Evolutionary conservation across 768 basidiomycete genomes (phyloP).

Genomic region (Nidularia pulvinata): DNA sequence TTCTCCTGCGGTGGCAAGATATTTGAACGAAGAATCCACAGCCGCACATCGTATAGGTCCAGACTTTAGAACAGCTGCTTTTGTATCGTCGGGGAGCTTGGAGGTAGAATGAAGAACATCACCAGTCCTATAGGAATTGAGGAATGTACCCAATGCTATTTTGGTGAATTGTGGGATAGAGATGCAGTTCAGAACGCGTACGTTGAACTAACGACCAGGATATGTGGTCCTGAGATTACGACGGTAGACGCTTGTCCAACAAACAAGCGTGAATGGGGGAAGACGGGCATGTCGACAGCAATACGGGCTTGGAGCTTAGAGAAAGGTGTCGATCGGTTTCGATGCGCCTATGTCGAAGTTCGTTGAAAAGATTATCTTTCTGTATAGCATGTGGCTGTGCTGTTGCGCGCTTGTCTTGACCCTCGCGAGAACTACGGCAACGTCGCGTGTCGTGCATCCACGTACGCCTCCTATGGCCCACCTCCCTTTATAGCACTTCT

Average conservation of each 20-base stretch:
- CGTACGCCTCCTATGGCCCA: background rate
- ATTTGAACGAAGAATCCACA: conserved; percentile 36
- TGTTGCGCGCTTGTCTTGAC: background rate
- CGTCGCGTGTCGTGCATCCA: background rate
- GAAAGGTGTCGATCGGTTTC: no score
- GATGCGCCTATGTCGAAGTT: no score
- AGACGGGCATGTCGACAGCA: conserved; percentile 28
- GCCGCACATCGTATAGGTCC: conserved; percentile 64
- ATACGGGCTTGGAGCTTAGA: no score
- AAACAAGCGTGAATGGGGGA: conserved; percentile 52
- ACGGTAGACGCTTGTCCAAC: conserved; percentile 28
- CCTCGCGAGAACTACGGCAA: background rate
- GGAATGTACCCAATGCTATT: conserved; percentile 1
- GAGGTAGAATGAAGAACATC: conserved; percentile 43
- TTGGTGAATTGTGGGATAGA: conserved; percentile 4
- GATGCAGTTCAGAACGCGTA: conserved; percentile 27
- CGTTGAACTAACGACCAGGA: conserved; percentile 58
- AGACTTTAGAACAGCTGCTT: conserved; percentile 33
- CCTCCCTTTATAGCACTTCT: background rate
- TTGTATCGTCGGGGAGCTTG: conserved; percentile 22
- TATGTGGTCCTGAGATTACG: conserved; percentile 58
- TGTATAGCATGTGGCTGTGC: background rate
- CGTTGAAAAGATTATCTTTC: no score
- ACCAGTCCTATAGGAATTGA: conserved; percentile 63
- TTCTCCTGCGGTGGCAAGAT: conserved; percentile 69